A percentile compares a stretch with the other conserved stretches of the same genome.
Evolutionary conservation across 495 filamentous ascomycete genomes (phyloP).

Genomic region (Neurospora sp.): DNA sequence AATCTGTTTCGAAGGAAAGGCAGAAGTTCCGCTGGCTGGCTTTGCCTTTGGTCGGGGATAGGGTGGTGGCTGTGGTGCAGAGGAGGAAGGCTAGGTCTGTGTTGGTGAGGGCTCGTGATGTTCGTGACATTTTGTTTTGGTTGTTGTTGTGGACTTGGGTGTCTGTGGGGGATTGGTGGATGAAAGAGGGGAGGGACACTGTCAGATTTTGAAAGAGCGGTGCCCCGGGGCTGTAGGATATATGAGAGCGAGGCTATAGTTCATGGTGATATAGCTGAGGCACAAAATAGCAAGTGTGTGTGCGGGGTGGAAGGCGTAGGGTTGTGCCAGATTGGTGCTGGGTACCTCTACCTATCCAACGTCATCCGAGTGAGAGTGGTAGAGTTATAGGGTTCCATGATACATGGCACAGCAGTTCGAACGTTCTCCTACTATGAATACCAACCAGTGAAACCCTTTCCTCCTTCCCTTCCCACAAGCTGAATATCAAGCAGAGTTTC

Average conservation of each 20-base stretch:
- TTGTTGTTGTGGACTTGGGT: background rate
- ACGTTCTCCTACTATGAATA: background rate
- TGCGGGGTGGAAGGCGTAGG: background rate
- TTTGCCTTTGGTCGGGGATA: no score
- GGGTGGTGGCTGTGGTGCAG: no score
- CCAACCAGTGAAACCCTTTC: background rate
- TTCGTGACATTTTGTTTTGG: background rate
- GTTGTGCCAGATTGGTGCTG: background rate
- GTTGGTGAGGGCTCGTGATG: conserved; percentile 8
- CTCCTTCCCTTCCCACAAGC: background rate
- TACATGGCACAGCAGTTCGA: background rate
- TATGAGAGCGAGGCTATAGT: background rate
- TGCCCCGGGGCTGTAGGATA: background rate
- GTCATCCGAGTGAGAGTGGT: background rate
- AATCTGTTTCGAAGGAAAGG: conserved; percentile 2
- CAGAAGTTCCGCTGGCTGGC: no score
- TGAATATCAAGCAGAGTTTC: background rate
- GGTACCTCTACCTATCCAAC: background rate
- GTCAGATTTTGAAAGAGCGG: background rate
- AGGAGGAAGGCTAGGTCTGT: conserved; percentile 14
- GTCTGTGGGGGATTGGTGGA: no score
- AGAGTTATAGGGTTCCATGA: background rate
- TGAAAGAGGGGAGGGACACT: background rate
- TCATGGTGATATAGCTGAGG: background rate
- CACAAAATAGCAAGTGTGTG: background rate